A percentile compares a stretch with the other conserved stretches of the same genome.
Evolutionary conservation across 495 filamentous ascomycete genomes (phyloP).

Genomic region (Pyrenula massariospora): DNA sequence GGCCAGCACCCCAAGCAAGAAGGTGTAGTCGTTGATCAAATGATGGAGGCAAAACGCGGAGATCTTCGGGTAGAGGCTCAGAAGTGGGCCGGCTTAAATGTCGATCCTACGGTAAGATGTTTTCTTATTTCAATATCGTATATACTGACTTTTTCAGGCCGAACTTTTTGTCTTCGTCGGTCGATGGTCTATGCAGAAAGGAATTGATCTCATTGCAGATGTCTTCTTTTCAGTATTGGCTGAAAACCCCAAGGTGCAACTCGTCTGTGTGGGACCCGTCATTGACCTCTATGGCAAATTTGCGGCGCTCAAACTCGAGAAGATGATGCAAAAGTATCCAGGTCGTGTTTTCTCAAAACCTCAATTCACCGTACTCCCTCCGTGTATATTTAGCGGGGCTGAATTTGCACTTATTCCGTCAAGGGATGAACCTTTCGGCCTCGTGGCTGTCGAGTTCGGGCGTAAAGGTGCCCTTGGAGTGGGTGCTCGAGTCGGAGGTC

Average conservation of each 20-base stretch:
- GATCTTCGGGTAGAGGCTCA: slow-evolving; percentile 46
- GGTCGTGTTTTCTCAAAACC: slow-evolving; percentile 57
- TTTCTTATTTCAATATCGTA: neutral
- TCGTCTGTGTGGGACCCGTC: slow-evolving; percentile 53
- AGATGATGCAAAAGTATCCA: slow-evolving; percentile 52
- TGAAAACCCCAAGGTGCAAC: slow-evolving; percentile 45
- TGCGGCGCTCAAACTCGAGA: slow-evolving; percentile 54
- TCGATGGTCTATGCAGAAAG: slow-evolving; percentile 62
- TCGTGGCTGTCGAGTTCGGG: slow-evolving; percentile 65
- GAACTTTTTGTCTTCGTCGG: slow-evolving; percentile 64
- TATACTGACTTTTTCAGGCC: slow-evolving; percentile 19
- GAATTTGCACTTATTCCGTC: slow-evolving; percentile 64
- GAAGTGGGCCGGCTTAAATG: slow-evolving; percentile 51
- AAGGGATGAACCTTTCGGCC: slow-evolving; percentile 59
- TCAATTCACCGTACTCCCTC: slow-evolving; percentile 56
- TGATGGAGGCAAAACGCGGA: slow-evolving; percentile 34
- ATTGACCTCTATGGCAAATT: slow-evolving; percentile 62
- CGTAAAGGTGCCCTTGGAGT: slow-evolving; percentile 62
- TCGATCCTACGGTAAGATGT: slow-evolving; percentile 24
- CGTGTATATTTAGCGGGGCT: slow-evolving; percentile 60
- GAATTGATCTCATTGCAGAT: slow-evolving; percentile 59
- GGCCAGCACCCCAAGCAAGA: slow-evolving; percentile 25
- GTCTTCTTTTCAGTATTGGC: slow-evolving; percentile 53
- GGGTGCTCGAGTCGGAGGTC: slow-evolving; percentile 44
- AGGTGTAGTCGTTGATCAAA: slow-evolving; percentile 31